These are phyloP conservation scores for Myxozyma sirexii DNA, from an alignment of 805 yeast genomes.

Conservation along the genomic window DNA sequence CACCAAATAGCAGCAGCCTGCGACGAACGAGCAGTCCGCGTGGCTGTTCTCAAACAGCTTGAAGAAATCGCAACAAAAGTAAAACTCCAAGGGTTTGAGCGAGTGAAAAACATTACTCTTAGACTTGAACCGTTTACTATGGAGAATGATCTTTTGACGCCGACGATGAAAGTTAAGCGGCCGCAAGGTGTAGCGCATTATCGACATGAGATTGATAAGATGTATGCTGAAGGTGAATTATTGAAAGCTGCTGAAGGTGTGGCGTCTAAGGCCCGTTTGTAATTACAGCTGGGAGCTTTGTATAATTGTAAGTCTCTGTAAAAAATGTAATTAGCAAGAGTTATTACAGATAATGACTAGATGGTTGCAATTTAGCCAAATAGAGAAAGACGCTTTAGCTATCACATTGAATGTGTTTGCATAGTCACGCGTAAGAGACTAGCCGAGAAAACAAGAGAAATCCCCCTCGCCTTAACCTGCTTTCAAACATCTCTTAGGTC, in stretches of 20 bases:
- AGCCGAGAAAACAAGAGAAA: not conserved
- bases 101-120: constrained; percentile 56
- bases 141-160: constrained; percentile 65
- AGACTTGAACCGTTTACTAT: constrained; percentile 62
- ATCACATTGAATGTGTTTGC: not conserved
- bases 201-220: constrained; percentile 44
- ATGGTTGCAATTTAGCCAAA: too few relatives aligned
- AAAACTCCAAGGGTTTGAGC: constrained; percentile 64
- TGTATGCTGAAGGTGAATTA: constrained; percentile 54
- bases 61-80: constrained; percentile 44
- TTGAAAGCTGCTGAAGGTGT: constrained; percentile 8
- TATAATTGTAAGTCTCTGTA: not conserved
- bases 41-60: constrained; percentile 45
- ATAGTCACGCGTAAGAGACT: not conserved
- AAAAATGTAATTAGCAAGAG: not conserved
- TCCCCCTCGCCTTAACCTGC: not conserved
- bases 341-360: too few relatives aligned
- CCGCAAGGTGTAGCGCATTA: constrained; percentile 52
- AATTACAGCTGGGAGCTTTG: not conserved
- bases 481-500: not conserved
- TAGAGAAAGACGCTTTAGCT: not conserved
- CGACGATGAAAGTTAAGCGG: constrained; percentile 63
- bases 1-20: constrained; percentile 40
- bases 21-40: constrained; percentile 46
- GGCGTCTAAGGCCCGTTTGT: constrained; percentile 1